These are phyloP conservation scores for Cytospora mali DNA, from an alignment of 2,329 filamentous ascomycete genomes.

Conservation along the genomic window DNA sequence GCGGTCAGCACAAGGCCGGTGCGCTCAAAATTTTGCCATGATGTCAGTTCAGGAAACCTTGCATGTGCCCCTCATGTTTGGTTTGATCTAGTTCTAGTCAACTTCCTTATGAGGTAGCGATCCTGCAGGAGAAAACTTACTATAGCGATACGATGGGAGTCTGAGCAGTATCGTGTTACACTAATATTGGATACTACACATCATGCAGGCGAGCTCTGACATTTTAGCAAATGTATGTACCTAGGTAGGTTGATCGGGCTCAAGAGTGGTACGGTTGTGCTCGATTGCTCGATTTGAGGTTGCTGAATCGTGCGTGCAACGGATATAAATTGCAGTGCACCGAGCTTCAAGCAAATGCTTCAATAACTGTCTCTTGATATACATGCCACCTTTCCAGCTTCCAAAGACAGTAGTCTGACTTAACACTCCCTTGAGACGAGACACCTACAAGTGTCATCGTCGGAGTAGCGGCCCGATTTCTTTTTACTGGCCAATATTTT, in stretches of 20 bases:
- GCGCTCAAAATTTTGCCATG: slow-evolving; percentile 27
- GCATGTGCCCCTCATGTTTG: slow-evolving; percentile 26
- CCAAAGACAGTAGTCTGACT: background rate
- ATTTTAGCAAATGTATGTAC: background rate
- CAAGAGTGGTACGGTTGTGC: background rate
- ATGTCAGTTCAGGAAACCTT: slow-evolving; percentile 26
- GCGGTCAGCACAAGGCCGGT: slow-evolving; percentile 6
- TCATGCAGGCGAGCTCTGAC: background rate
- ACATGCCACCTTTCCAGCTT: background rate
- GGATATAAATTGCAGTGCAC: background rate
- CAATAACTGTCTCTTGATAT: background rate
- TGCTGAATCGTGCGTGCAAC: no score
- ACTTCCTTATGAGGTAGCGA: background rate
- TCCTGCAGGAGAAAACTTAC: background rate
- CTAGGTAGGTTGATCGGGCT: no score
- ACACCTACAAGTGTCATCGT: background rate
- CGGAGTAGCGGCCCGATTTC: background rate
- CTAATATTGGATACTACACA: background rate
- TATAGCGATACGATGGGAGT: background rate
- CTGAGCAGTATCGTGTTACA: background rate
- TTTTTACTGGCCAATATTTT: background rate
- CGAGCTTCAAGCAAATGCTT: background rate
- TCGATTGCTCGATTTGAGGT: no score
- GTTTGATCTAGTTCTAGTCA: no score
- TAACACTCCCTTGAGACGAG: background rate